Evolutionary conservation across 805 yeast genomes (phyloP).

Genomic region (Pichia thaimueangensis): DNA sequence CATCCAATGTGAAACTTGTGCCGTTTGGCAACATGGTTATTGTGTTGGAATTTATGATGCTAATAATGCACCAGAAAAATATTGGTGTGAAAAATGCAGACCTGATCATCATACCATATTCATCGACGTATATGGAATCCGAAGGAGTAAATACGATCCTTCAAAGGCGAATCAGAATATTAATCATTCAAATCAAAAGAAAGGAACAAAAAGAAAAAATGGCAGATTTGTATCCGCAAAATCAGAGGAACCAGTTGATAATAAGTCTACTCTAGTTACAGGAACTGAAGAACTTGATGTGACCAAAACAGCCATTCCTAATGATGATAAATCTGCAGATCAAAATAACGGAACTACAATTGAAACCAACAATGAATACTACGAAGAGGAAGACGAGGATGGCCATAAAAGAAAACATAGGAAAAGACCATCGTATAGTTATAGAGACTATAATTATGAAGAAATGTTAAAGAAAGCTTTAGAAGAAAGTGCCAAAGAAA

Average conservation of each 20-base stretch:
- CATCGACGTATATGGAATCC: slow-evolving; percentile 39
- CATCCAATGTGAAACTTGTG: slow-evolving; percentile 84
- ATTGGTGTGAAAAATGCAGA: slow-evolving; percentile 89
- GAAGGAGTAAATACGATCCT: slow-evolving; percentile 45
- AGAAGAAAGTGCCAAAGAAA: slow-evolving; percentile 51
- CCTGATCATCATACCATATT: slow-evolving; percentile 71
- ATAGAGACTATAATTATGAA: slow-evolving; percentile 29
- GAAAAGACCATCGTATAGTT: slow-evolving; percentile 17
- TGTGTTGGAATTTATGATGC: slow-evolving; percentile 83
- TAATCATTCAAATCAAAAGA: slow-evolving; percentile 1
- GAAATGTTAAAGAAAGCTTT: slow-evolving; percentile 38
- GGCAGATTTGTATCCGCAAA: slow-evolving; percentile 19
- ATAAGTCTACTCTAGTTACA: no score
- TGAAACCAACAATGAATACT: neutral
- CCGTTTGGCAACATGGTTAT: slow-evolving; percentile 96
- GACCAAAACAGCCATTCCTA: neutral
- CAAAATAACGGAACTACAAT: slow-evolving; percentile 11
- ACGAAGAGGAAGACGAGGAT: slow-evolving; percentile 8
- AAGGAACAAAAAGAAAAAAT: slow-evolving; percentile 18
- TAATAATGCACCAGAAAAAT: slow-evolving; percentile 80
- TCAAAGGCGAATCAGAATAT: slow-evolving; percentile 16
- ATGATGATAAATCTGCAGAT: slow-evolving; percentile 9
- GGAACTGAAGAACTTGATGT: slow-evolving; percentile 11
- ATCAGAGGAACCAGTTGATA: neutral
- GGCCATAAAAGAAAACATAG: slow-evolving; percentile 9